These are phyloP conservation scores for Paraconiothyrium brasiliense DNA, from an alignment of 2,329 filamentous ascomycete species.

Conservation along the genomic window DNA sequence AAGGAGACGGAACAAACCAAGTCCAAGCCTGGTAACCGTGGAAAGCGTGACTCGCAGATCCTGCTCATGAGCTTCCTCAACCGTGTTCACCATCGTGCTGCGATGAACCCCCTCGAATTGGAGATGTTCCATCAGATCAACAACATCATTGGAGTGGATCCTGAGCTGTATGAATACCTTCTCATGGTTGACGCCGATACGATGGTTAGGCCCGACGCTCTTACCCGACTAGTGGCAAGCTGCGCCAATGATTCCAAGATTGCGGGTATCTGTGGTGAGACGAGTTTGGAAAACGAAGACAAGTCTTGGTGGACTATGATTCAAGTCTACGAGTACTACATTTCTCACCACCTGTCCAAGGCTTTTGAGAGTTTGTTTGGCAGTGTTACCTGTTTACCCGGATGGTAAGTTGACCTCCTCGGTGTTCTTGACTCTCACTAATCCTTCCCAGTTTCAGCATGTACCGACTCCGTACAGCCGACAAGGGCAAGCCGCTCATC, in stretches of 20 bases:
- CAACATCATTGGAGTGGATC: conserved; percentile 98
- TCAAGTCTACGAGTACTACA: conserved; percentile 99
- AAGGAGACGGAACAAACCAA: conserved; percentile 94
- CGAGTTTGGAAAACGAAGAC: conserved; percentile 93
- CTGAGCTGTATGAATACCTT: conserved; percentile 95
- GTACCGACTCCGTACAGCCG: conserved; percentile 94
- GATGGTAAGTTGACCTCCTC: conserved; percentile 77
- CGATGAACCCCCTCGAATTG: conserved; percentile 95
- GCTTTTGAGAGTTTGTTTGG: conserved; percentile 98
- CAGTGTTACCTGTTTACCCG: conserved; percentile 97
- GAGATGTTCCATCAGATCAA: conserved; percentile 99
- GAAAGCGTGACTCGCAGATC: conserved; percentile 98
- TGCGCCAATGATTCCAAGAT: conserved; percentile 96
- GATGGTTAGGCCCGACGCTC: conserved; percentile 87
- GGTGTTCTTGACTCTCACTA: conserved; percentile 24
- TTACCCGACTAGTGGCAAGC: conserved; percentile 90
- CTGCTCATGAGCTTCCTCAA: conserved; percentile 97
- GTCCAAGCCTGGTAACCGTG: conserved; percentile 94
- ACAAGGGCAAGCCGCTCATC: conserved; percentile 93
- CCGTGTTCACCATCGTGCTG: conserved; percentile 89
- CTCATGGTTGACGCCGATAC: conserved; percentile 99
- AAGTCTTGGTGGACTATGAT: conserved; percentile 99
- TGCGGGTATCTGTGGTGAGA: conserved; percentile 97
- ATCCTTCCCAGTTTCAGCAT: conserved; percentile 82
- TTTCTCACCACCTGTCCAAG: conserved; percentile 96